Evolutionary conservation across 768 basidiomycete genomes (phyloP).

Genomic region (Sporobolomyces roseus): DNA sequence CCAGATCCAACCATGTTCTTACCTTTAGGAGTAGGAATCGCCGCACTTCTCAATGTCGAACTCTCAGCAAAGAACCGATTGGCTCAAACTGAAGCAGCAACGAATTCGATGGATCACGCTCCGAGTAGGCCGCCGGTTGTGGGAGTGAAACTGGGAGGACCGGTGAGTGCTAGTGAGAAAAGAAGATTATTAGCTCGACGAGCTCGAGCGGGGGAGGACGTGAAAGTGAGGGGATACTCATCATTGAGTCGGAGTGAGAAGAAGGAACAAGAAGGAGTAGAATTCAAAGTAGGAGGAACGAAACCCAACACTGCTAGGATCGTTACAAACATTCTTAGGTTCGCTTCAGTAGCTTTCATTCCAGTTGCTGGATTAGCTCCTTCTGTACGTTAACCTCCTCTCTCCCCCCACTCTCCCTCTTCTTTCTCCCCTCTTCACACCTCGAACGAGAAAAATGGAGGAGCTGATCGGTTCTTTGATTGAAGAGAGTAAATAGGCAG

Average conservation of each 20-base stretch:
- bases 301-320: conserved; percentile 18
- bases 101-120: background rate
- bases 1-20: conserved; percentile 46
- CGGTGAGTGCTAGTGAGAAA: conserved; percentile 22
- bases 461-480: too few species aligned
- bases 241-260: background rate
- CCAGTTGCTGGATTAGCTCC: conserved; percentile 49
- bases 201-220: background rate
- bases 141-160: background rate
- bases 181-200: conserved; percentile 15
- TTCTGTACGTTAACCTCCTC: conserved; percentile 44
- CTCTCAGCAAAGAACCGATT: conserved; percentile 38
- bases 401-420: background rate
- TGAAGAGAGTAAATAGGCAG: too few species aligned
- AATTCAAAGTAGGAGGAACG: background rate
- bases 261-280: background rate
- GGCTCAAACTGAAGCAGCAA: background rate
- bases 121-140: background rate
- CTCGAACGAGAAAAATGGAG: too few species aligned
- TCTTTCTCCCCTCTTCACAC: background rate
- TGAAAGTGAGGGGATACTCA: background rate
- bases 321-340: conserved; percentile 45
- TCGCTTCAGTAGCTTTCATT: conserved; percentile 47
- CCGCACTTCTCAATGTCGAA: conserved; percentile 49
- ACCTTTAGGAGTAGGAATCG: conserved; percentile 47